Evolutionary conservation across 2,329 filamentous ascomycete genomes (phyloP), one percentile per base, ranked within the genome.

Genomic region (Fusarium pilosicola): DNA sequence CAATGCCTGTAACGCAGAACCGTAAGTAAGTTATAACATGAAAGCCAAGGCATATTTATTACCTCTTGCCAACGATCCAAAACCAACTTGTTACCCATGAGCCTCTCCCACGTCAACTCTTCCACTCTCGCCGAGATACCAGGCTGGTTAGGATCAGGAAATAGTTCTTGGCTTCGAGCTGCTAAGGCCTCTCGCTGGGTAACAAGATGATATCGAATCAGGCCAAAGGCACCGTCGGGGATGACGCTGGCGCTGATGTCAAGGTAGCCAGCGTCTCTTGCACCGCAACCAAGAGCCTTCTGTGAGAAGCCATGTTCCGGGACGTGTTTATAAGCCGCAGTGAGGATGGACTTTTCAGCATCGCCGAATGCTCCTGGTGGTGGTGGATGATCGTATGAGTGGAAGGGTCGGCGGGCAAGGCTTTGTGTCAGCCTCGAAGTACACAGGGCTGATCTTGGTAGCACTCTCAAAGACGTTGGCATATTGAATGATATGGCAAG

Each of bases 41-140:
- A 36, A 51, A 51, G n/a, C 24, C 41, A 51, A 13, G 36, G 22
- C 39, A 42, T 38, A 11, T 38, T 26, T 83, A 87, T 73, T 83
- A 96, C 94, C 88, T 97, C 94, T 84, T 97, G 94, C 94, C 94
- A 97, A 57, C 92, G 89, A 68, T 89, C 87, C 59, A 96, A 89
- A 38, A 98, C 85, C 14, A 90, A 86, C 67, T 83, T 84, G 81
- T 98, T 98, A 54, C 89, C 93, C 78, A 90, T 86, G 77, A 99
- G 83, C 51, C 96, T 86, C 81, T 93, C 91, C 89, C 96, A 91
- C 3, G 94, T 88, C 78, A 98, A 82, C 3, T 84, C 84, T 78
- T 92, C 90, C 11, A 97, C 91, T 79, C 91, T 94, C 7, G 86
- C 85, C 18, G 89, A 88, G 5, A 93, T 83, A 9, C 86, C 85